Base-by-base conservation (phyloP, 306 rosid species). In the Rosa chinensis region DNA sequence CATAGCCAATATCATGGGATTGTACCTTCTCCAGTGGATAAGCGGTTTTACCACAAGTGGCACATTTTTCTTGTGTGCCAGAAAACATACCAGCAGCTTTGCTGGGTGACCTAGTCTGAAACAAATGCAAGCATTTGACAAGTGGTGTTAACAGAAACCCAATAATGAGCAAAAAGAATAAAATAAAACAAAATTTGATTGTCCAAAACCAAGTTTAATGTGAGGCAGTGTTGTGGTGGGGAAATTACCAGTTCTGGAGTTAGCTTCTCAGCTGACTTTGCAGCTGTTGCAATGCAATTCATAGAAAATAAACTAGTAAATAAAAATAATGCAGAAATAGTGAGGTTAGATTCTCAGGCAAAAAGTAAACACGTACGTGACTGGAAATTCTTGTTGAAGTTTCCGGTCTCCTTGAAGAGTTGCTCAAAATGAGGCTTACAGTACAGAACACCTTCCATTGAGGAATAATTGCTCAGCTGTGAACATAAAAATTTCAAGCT, bases 51-150 rank as follows among this genome's bases (percentile, higher is more conserved):
- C 93, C 93, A 82, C 98, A 92, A 58, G 98, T 90, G 32, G 98
- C 93, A 69, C 98, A 94, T 82, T 94, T 94, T 37, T 92, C 98
- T 86, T 90, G 96, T 10, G 98, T 94, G 61, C 98, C 98, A 69
- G 97, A 94, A 85, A 94, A 94, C 98, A 94, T 92, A 85, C 96
- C 55, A 1, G 98, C 98, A 75, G 98, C 96, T 92, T 94, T 94
- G 83, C 97, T 94, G 32, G 94, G 92, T 18, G 96, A 88, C 75
- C 94, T 92, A 81, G 98, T 92, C 98, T 92, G 89, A 68, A 86
- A 89, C 47, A 79, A 79, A 80, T 77, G 47, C 67, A 83, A 52
- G 43, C 73, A 67, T 71, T 50, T 37, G 80, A 75, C 53, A 74
- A 82, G 78, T 59, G 79, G 74, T 82, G 63, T 79, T 64, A 82